Conservation (phyloP, 179 eudicot species). For the Gypsophila paniculata region DNA sequence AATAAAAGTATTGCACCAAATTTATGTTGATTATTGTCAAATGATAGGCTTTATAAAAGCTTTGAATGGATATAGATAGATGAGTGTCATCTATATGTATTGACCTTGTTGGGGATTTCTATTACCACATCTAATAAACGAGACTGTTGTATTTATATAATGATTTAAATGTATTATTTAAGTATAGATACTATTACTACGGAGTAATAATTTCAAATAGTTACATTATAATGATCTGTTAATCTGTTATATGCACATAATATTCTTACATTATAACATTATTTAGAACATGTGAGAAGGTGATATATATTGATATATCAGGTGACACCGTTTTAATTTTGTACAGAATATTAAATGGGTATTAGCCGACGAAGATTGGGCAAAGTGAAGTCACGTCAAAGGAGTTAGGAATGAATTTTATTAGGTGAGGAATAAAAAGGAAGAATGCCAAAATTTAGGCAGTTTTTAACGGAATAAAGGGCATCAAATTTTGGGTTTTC, state of each 20-base stretch:
- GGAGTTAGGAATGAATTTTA: slow-evolving; percentile 1
- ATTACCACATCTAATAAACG: no score
- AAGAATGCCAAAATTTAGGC: slow-evolving; percentile 11
- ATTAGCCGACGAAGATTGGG: not conserved
- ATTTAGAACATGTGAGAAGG: no score
- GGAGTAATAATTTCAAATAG: no score
- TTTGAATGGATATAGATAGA: not conserved
- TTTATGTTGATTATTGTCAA: not conserved
- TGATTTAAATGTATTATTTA: not conserved
- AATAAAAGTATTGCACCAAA: not conserved
- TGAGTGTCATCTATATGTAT: slow-evolving; percentile 3
- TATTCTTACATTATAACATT: no score
- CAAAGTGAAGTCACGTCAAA: slow-evolving; percentile 8
- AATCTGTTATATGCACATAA: no score
- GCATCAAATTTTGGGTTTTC: not conserved
- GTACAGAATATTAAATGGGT: no score
- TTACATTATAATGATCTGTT: no score
- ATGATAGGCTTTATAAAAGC: slow-evolving; percentile 4
- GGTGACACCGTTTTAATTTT: no score
- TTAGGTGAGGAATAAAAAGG: slow-evolving; percentile 6
- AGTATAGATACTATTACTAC: no score
- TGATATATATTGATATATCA: no score
- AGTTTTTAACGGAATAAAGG: not conserved
- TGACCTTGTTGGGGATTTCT: not conserved
- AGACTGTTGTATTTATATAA: no score